These are phyloP conservation scores for Sodiomyces alkalinus DNA, from an alignment of 2,329 filamentous ascomycete species.

Conservation along the genomic window DNA sequence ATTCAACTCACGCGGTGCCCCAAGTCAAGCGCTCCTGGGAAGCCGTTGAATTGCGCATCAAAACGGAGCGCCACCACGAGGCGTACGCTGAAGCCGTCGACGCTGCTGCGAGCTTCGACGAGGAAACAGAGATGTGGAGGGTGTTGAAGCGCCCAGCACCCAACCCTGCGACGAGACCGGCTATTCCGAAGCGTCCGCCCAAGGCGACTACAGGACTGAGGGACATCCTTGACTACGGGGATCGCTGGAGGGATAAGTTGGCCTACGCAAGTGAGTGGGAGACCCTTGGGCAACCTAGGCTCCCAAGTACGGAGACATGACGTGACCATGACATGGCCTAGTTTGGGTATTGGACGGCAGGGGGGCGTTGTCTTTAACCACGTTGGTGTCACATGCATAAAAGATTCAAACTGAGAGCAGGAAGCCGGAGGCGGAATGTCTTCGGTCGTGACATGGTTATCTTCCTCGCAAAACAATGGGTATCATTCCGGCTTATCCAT, in stretches of 20 bases:
- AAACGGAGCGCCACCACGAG: constrained; percentile 25
- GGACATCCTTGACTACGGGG: constrained; percentile 18
- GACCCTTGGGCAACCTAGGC: background rate
- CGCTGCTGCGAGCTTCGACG: constrained; percentile 20
- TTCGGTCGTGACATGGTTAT: too few relatives aligned
- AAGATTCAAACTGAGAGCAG: too few relatives aligned
- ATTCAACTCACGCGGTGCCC: constrained; percentile 24
- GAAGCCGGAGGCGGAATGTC: too few relatives aligned
- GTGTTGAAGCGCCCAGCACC: constrained; percentile 24
- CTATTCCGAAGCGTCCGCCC: constrained; percentile 13
- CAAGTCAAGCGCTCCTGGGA: constrained; percentile 19
- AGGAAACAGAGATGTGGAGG: constrained; percentile 30
- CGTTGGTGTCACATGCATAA: too few relatives aligned
- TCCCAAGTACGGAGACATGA: background rate
- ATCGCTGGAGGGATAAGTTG: constrained; percentile 23
- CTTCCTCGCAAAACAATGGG: too few relatives aligned
- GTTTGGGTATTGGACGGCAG: too few relatives aligned
- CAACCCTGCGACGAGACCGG: constrained; percentile 15
- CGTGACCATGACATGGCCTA: too few relatives aligned
- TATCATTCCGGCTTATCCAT: too few relatives aligned
- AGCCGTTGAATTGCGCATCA: constrained; percentile 22
- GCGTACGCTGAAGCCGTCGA: constrained; percentile 27
- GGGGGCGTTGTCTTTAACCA: too few relatives aligned
- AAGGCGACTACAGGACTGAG: constrained; percentile 18
- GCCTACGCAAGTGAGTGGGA: constrained; percentile 29